Evolutionary conservation across 1,284 basidiomycete species (phyloP).

Genomic region (Moesziomyces sp.): DNA sequence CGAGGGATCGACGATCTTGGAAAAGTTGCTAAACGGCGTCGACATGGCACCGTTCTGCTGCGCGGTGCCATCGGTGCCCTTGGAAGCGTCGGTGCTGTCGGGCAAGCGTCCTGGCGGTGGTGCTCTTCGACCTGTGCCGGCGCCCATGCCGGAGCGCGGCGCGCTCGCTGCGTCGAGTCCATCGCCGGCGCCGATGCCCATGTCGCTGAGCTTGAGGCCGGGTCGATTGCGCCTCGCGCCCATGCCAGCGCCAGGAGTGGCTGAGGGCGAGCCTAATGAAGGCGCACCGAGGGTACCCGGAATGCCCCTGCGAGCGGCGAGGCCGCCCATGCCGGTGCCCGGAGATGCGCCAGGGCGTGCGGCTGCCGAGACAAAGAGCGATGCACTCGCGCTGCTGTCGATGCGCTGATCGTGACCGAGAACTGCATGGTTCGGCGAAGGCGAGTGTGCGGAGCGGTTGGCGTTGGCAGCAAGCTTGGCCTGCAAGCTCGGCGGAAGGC

Average conservation of each 20-base stretch:
- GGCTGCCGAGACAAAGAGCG: conserved; percentile 40
- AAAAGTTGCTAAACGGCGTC: conserved; percentile 90
- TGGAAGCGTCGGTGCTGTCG: conserved; percentile 59
- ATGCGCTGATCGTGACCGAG: conserved; percentile 55
- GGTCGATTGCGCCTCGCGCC: conserved; percentile 42
- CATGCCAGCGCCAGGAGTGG: conserved; percentile 28
- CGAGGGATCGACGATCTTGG: conserved; percentile 95
- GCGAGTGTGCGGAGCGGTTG: conserved; percentile 31
- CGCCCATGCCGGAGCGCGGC: conserved; percentile 39
- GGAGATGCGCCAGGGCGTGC: conserved; percentile 26
- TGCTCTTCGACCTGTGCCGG: conserved; percentile 76
- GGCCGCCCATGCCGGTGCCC: conserved; percentile 42
- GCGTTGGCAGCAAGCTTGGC: conserved; percentile 84
- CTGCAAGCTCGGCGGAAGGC: conserved; percentile 81
- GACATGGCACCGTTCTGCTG: conserved; percentile 69
- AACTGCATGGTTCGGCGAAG: conserved; percentile 22
- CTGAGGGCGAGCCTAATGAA: conserved; percentile 56
- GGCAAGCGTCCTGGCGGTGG: conserved; percentile 68
- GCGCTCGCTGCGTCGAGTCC: conserved; percentile 4
- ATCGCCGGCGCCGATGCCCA: conserved; percentile 38
- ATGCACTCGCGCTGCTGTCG: conserved; percentile 52
- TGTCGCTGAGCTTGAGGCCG: conserved; percentile 59
- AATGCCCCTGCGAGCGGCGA: conserved; percentile 54
- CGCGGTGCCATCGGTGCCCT: conserved; percentile 5
- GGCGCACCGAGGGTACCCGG: conserved; percentile 73